A percentile compares a stretch with the other conserved stretches of the same genome.
These are phyloP conservation scores for Ananas comosus DNA, from an alignment of 176 grass and related monocot species.

Conservation along the genomic window DNA sequence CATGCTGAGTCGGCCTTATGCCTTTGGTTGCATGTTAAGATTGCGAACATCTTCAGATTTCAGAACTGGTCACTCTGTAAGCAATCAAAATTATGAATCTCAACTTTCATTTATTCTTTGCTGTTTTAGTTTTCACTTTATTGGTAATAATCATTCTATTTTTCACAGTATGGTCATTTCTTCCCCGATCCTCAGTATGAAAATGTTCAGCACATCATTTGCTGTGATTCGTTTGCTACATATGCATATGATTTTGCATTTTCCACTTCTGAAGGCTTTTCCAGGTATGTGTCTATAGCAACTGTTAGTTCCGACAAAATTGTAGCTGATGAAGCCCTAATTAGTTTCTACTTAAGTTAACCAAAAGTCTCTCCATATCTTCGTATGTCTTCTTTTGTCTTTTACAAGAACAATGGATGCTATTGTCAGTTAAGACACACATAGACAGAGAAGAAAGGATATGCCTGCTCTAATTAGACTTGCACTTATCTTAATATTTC, in stretches of 20 bases:
- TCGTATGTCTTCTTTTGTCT: no score
- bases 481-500: no score
- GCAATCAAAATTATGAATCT: slow-evolving; percentile 15
- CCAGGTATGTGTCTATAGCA: slow-evolving; percentile 37
- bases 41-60: slow-evolving; percentile 97
- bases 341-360: no score
- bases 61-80: slow-evolving; percentile 65
- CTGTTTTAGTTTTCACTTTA: slow-evolving; percentile 12
- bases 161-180: slow-evolving; percentile 89
- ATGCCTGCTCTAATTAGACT: no score
- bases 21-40: slow-evolving; percentile 91
- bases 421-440: no score
- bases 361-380: no score
- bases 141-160: slow-evolving; percentile 6
- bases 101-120: not conserved
- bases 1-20: slow-evolving; percentile 92
- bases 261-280: slow-evolving; percentile 51
- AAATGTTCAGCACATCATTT: slow-evolving; percentile 98
- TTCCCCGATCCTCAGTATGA: slow-evolving; percentile 97
- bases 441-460: no score
- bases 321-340: no score
- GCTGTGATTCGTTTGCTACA: slow-evolving; percentile 98
- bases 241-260: slow-evolving; percentile 98
- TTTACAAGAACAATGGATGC: no score
- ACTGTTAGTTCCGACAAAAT: no score